Conservation (phyloP, 1,284 basidiomycete species). For the Taiwanofungus camphoratus region DNA sequence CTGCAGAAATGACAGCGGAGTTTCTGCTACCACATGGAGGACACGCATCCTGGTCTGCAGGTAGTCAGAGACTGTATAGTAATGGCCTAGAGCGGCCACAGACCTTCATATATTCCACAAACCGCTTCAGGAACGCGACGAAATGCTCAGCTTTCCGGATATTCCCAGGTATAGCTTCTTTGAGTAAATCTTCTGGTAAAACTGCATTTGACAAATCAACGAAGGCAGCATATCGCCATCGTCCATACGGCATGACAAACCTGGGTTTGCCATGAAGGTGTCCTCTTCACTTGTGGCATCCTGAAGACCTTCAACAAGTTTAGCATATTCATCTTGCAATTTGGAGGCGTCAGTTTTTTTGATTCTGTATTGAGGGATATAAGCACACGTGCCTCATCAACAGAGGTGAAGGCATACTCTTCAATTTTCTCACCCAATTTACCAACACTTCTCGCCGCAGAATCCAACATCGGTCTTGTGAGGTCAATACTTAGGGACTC, state of each 20-base stretch:
- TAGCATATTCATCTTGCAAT: slow-evolving; percentile 96
- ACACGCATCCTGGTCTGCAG: slow-evolving; percentile 94
- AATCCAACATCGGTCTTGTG: slow-evolving; percentile 98
- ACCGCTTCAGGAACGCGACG: slow-evolving; percentile 95
- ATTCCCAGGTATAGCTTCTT: slow-evolving; percentile 96
- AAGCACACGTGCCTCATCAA: background rate
- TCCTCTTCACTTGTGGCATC: slow-evolving; percentile 74
- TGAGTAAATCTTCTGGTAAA: slow-evolving; percentile 90
- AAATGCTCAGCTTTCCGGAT: slow-evolving; percentile 99
- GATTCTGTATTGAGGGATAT: slow-evolving; percentile 50
- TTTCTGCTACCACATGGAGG: slow-evolving; percentile 98
- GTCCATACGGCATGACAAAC: slow-evolving; percentile 35
- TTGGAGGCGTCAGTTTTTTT: slow-evolving; percentile 92
- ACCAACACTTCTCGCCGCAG: slow-evolving; percentile 84
- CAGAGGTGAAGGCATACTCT: slow-evolving; percentile 54
- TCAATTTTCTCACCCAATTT: slow-evolving; percentile 91
- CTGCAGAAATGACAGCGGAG: slow-evolving; percentile 95
- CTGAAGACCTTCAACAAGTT: slow-evolving; percentile 92
- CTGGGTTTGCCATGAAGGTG: slow-evolving; percentile 85
- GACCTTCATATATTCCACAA: slow-evolving; percentile 98
- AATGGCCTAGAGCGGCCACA: slow-evolving; percentile 7
- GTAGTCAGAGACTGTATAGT: slow-evolving; percentile 10
- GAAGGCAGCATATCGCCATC: slow-evolving; percentile 1
- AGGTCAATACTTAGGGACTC: slow-evolving; percentile 97
- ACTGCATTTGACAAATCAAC: slow-evolving; percentile 40